phyloP scores from a whole-genome alignment of 257 asterid genomes.

The Rhazya stricta region DNA sequence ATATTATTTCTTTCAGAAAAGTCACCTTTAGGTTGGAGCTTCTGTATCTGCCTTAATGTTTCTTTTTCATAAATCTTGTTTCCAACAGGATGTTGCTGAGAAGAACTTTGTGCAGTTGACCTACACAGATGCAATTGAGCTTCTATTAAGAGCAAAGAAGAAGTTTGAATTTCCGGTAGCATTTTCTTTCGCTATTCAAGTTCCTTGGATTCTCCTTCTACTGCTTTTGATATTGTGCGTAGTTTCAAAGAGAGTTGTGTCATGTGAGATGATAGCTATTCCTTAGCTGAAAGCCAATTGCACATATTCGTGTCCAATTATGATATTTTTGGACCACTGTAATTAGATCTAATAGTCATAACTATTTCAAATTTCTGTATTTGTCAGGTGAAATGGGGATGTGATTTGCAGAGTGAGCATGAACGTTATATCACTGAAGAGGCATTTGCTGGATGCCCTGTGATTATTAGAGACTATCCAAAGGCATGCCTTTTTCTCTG shows the following conservation, averaged over 20 bases:
- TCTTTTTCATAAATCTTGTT: constrained; percentile 19
- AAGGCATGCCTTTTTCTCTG: constrained; percentile 44
- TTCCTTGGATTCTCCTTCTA: constrained; percentile 5
- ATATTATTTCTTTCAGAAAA: background rate
- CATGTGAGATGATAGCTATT: background rate
- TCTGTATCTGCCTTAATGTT: constrained; percentile 20
- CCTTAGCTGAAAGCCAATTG: background rate
- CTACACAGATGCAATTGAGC: constrained; percentile 76
- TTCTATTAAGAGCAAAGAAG: constrained; percentile 66
- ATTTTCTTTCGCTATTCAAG: constrained; percentile 7
- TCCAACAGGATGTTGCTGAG: constrained; percentile 77
- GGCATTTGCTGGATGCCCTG: constrained; percentile 90
- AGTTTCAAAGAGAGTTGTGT: background rate
- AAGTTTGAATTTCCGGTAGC: constrained; percentile 83
- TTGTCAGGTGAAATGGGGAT: constrained; percentile 90
- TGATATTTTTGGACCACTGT: background rate
- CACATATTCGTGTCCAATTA: background rate
- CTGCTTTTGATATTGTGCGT: background rate
- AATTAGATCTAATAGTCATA: background rate
- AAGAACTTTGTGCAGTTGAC: constrained; percentile 77
- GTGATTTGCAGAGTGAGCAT: constrained; percentile 99
- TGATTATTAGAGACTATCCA: constrained; percentile 92
- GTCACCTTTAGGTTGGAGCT: background rate
- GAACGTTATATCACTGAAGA: constrained; percentile 91
- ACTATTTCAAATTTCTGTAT: constrained; percentile 16